A percentile compares a stretch with the other conserved stretches of the same genome.
These are phyloP conservation scores for Tribonema minus DNA, from an alignment of 108 stramenopile species.

Conservation along the genomic window DNA sequence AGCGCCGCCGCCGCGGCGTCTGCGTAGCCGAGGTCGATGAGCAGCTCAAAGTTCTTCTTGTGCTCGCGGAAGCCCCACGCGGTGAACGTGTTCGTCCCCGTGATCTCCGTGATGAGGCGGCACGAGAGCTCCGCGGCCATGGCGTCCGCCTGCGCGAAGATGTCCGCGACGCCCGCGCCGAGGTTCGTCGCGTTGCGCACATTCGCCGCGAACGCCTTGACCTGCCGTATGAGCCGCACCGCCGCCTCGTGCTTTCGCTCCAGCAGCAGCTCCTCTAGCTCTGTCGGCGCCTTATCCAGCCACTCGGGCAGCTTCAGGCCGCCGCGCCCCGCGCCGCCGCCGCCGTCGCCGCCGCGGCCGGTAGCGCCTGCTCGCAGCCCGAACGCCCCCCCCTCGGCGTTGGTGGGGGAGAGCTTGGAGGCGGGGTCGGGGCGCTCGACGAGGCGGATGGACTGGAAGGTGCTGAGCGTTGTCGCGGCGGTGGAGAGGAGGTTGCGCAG, in stretches of 20 bases:
- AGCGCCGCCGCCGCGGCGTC: slow-evolving; percentile 18
- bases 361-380: too few relatives aligned
- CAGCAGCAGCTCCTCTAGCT: slow-evolving; percentile 38
- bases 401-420: too few relatives aligned
- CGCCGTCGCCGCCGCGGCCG: too few relatives aligned
- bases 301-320: slow-evolving; percentile 45
- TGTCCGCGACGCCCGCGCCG: slow-evolving; percentile 21
- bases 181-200: slow-evolving; percentile 39
- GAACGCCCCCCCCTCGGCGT: too few relatives aligned
- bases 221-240: slow-evolving; percentile 9
- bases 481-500: slow-evolving; percentile 12
- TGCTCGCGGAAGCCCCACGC: slow-evolving; percentile 43
- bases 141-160: slow-evolving; percentile 24
- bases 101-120: slow-evolving; percentile 23
- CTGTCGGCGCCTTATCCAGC: slow-evolving; percentile 38
- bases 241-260: slow-evolving; percentile 42
- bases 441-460: too few relatives aligned
- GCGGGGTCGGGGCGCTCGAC: too few relatives aligned
- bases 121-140: slow-evolving; percentile 24
- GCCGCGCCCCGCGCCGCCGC: too few relatives aligned
- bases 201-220: slow-evolving; percentile 25
- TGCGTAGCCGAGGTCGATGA: slow-evolving; percentile 22
- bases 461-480: slow-evolving; percentile 14
- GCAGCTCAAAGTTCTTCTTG: slow-evolving; percentile 35
- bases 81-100: slow-evolving; percentile 17